Conservation (phyloP, 306 rosid species). For the Dicorynia guianensis region DNA sequence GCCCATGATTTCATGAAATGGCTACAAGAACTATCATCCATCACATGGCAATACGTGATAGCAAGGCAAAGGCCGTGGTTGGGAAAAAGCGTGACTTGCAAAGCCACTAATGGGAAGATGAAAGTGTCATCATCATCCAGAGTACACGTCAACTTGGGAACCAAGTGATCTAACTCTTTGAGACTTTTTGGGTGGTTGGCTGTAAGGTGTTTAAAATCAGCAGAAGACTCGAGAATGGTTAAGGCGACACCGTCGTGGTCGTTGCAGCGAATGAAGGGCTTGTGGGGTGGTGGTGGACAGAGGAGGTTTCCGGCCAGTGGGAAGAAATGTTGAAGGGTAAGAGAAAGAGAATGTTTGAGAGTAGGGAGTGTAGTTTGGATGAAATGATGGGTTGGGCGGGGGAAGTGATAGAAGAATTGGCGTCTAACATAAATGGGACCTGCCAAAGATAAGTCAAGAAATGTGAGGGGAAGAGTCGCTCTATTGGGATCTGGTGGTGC, state of each 20-base stretch:
- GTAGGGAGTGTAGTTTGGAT: background rate
- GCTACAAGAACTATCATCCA: too few species aligned
- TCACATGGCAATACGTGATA: slow-evolving; percentile 40
- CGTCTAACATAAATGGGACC: slow-evolving; percentile 48
- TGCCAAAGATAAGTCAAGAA: slow-evolving; percentile 56
- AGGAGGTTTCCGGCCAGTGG: too few species aligned
- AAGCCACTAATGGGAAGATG: slow-evolving; percentile 35
- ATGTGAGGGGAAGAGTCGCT: slow-evolving; percentile 52
- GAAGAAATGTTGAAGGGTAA: too few species aligned
- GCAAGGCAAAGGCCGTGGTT: slow-evolving; percentile 47
- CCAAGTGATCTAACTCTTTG: slow-evolving; percentile 29
- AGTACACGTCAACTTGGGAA: slow-evolving; percentile 32
- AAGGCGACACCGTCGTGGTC: slow-evolving; percentile 18
- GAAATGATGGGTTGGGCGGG: slow-evolving; percentile 42
- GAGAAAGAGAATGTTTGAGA: too few species aligned
- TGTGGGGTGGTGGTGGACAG: too few species aligned
- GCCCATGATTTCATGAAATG: too few species aligned
- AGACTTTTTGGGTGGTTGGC: slow-evolving; percentile 33
- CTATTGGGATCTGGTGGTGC: background rate
- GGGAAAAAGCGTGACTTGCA: slow-evolving; percentile 43
- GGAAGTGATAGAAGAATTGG: slow-evolving; percentile 58
- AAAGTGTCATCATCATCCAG: background rate
- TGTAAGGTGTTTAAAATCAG: slow-evolving; percentile 36
- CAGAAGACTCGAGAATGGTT: slow-evolving; percentile 10
- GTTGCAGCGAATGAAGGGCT: too few species aligned